These are phyloP conservation scores for Brassica hybrid DNA, from an alignment of 441 rosid genomes.

Conservation along the genomic window DNA sequence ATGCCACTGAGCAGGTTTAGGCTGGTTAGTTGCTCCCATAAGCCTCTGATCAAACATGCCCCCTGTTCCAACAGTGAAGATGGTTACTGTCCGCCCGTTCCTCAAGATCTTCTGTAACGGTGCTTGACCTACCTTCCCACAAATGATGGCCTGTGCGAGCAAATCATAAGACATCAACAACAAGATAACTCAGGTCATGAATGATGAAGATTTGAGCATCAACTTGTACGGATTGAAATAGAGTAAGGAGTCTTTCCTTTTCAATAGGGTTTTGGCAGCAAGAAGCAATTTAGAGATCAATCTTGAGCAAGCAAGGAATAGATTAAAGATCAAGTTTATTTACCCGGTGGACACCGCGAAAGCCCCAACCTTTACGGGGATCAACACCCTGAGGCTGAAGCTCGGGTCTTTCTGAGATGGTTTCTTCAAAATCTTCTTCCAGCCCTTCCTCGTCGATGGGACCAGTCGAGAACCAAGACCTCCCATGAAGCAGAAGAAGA, in stretches of 20 bases:
- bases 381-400: conserved; percentile 77
- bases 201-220: background rate
- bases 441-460: conserved; percentile 38
- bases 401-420: conserved; percentile 55
- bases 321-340: background rate
- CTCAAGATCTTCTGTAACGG: conserved; percentile 94
- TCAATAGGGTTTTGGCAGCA: background rate
- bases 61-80: conserved; percentile 92
- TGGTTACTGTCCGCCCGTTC: conserved; percentile 80
- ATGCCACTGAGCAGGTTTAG: conserved; percentile 97
- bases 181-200: too few species aligned
- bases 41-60: conserved; percentile 93
- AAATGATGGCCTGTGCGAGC: conserved; percentile 68
- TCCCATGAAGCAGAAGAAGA: background rate
- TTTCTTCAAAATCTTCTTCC: conserved; percentile 52
- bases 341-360: conserved; percentile 94
- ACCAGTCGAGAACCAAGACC: conserved; percentile 56
- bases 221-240: background rate
- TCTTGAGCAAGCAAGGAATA: background rate
- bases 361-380: conserved; percentile 90
- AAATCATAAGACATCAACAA: too few species aligned
- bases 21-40: conserved; percentile 52
- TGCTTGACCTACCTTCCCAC: conserved; percentile 89
- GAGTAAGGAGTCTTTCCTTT: background rate
- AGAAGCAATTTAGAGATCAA: conserved; percentile 1